Base-by-base conservation (phyloP, 345 rosid genomes). In the Sonneratia alba region DNA sequence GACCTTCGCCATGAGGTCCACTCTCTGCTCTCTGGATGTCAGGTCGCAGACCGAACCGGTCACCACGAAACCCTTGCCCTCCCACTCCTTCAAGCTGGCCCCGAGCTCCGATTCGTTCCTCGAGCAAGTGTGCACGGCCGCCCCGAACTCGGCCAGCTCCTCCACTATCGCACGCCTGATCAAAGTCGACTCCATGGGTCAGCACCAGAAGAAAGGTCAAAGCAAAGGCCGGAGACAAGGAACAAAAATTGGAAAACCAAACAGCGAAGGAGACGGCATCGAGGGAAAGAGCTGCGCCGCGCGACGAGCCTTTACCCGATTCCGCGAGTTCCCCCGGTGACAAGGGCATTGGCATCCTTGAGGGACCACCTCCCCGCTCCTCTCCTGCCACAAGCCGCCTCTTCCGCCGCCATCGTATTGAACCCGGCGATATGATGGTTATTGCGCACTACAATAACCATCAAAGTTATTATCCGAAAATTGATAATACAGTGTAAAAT, bases 271-370 rank as follows among this genome's bases (percentile, higher is more conserved):
- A 57, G 34, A 2, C 22, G 7, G 3, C 22, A 53, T 51, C 63
- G 13, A 70, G 14, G 47, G 51, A 71, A 34, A 16, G 43, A 6
- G 57, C 75, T 68, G 32, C 32, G 32, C 32, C 1, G 27, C 1
- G 71, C 32, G 71, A 43, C 10, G 9, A 21, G 3, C 21, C 1
- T 27, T 56, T 68, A 88, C 97, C 97, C 96, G 67, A 92, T 92
- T 69, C 97, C 97, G 63, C 96, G 92, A 68, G 97, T 90, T 64
- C 96, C 96, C 24, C 97, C 97, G 69, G 96, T 88, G 71, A 90
- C 92, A 4, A 92, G 85, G 78, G 97, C 94, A 0, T 83, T 90
- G 81, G 73, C 78, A 10, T 92, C 94, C 15, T 79, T 77, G 72
- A 87, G 97, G 16, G 89, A 85, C 96, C 94, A 92, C 71, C 90